Percentiles rank a stretch among this genome's conserved stretches.
Conservation (phyloP, 768 basidiomycete genomes). For the Kwoniella pini region DNA sequence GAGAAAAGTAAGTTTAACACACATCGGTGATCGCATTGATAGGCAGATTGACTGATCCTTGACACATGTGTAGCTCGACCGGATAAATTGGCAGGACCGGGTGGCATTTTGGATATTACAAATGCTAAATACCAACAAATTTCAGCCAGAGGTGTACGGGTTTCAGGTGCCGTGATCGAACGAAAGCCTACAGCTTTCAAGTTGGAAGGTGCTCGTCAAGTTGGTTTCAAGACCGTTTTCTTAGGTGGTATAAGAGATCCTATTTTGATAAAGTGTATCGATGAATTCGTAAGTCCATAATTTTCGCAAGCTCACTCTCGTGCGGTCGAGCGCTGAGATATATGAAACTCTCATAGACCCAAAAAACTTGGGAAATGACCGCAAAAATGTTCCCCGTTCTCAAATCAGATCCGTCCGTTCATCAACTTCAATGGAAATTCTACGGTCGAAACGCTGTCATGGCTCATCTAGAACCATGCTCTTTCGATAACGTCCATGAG, state of each 20-base stretch:
- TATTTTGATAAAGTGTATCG: conserved; percentile 19
- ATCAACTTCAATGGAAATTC: conserved; percentile 2
- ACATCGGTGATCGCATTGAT: too few relatives aligned
- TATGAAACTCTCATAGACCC: not conserved
- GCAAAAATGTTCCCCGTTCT: conserved; percentile 1
- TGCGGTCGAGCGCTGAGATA: not conserved
- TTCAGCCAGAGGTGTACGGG: conserved; percentile 7
- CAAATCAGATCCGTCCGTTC: not conserved
- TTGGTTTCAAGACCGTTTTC: conserved; percentile 18
- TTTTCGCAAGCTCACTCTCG: not conserved
- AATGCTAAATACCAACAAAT: conserved; percentile 5
- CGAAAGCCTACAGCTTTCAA: conserved; percentile 14
- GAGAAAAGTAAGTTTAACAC: not conserved
- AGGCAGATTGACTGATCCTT: too few relatives aligned
- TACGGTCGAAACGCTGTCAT: conserved; percentile 4
- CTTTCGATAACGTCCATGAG: not conserved
- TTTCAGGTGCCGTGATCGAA: conserved; percentile 12
- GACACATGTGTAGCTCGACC: conserved; percentile 11
- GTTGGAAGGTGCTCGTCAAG: conserved; percentile 18
- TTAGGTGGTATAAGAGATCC: conserved; percentile 24
- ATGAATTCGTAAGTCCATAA: not conserved
- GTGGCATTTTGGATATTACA: conserved; percentile 14
- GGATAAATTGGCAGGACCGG: conserved; percentile 18
- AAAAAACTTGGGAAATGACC: not conserved
- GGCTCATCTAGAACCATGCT: conserved; percentile 2